Evolutionary conservation across 1,284 basidiomycete species (phyloP).

Genomic region (Tausonia pullulans): DNA sequence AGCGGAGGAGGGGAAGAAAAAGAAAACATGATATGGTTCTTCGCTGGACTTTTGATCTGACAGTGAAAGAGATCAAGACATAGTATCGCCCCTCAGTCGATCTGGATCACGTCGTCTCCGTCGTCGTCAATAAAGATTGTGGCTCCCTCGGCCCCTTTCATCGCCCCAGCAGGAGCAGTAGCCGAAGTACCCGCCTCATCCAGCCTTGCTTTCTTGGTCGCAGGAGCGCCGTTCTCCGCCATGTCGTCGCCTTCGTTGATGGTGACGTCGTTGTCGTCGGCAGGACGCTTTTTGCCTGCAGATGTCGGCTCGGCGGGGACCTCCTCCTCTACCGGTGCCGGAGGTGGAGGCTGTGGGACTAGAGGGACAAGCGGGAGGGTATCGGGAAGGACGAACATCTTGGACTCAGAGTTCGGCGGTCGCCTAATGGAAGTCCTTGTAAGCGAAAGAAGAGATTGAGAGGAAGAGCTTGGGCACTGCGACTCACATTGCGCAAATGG

Average conservation of each 20-base stretch:
- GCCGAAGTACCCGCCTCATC: conserved; percentile 13
- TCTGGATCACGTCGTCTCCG: conserved; percentile 18
- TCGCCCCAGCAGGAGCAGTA: neutral
- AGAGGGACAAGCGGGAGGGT: conserved; percentile 44
- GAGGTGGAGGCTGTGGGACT: conserved; percentile 31
- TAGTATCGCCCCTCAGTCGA: neutral
- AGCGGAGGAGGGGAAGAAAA: no score
- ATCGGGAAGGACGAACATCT: conserved; percentile 50
- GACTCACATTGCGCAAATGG: conserved; percentile 57
- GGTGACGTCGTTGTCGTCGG: conserved; percentile 46
- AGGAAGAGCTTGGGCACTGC: neutral
- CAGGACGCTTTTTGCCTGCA: conserved; percentile 41
- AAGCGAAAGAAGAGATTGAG: neutral
- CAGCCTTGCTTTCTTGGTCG: conserved; percentile 42
- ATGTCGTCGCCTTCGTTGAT: conserved; percentile 44
- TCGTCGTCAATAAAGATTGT: neutral
- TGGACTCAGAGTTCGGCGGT: conserved; percentile 41
- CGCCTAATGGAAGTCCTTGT: conserved; percentile 40
- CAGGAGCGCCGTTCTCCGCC: conserved; percentile 39
- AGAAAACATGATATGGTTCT: no score
- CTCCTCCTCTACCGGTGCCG: conserved; percentile 30
- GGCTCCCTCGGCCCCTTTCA: neutral
- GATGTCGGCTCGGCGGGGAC: neutral
- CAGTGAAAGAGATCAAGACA: neutral
- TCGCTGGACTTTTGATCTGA: no score